These are phyloP conservation scores for Phytophthora constricta DNA, from an alignment of 352 stramenopile genomes.

Conservation along the genomic window DNA sequence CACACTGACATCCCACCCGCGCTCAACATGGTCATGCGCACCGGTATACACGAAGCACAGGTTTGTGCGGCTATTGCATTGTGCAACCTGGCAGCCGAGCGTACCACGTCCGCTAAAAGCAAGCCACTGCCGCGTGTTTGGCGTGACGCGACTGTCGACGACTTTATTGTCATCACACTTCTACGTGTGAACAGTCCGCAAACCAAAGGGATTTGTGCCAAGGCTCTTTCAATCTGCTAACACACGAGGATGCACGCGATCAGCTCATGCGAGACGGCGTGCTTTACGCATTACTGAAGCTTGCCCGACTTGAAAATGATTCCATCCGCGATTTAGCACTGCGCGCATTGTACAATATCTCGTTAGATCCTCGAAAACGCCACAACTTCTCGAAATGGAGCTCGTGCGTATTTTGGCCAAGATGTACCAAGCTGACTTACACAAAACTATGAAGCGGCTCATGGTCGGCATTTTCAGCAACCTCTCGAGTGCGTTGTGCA, in stretches of 20 bases:
- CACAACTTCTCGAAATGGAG: conserved; percentile 79
- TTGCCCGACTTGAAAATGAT: conserved; percentile 79
- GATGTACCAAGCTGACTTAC: conserved; percentile 80
- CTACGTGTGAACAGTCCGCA: conserved; percentile 82
- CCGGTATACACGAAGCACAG: conserved; percentile 81
- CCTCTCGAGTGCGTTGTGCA: conserved; percentile 46
- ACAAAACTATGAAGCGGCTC: conserved; percentile 80
- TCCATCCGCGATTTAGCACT: conserved; percentile 76
- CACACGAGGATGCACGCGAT: conserved; percentile 77
- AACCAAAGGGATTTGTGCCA: conserved; percentile 86
- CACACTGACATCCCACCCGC: conserved; percentile 64
- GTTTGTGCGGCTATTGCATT: conserved; percentile 84
- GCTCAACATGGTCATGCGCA: conserved; percentile 87
- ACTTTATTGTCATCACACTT: conserved; percentile 90
- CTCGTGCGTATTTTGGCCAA: conserved; percentile 76
- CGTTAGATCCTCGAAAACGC: conserved; percentile 49
- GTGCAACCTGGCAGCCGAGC: conserved; percentile 84
- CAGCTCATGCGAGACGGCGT: conserved; percentile 79
- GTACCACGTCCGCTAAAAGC: conserved; percentile 26
- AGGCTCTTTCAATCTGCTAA: conserved; percentile 89
- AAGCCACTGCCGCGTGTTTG: conserved; percentile 46
- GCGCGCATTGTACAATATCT: conserved; percentile 83
- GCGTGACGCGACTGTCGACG: conserved; percentile 73
- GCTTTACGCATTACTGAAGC: conserved; percentile 87
- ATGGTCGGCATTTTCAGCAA: conserved; percentile 83